Evolutionary conservation across 2,329 filamentous ascomycete species (phyloP).

Genomic region (Calonectria naviculata): DNA sequence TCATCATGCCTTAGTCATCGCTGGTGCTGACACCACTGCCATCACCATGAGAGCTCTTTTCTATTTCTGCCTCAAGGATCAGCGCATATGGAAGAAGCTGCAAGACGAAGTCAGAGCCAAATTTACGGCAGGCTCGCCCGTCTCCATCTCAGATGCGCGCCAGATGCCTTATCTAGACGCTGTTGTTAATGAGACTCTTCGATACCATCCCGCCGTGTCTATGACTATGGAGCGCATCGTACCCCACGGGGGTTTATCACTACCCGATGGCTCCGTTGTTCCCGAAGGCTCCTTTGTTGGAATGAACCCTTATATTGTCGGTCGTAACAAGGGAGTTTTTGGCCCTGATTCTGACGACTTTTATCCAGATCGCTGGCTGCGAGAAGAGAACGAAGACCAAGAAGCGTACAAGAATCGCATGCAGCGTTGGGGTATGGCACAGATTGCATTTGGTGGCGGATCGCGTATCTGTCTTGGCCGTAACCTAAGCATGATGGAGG

Average conservation of each 20-base stretch:
- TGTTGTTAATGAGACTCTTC: conserved; percentile 58
- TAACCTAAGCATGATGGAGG: conserved; percentile 53
- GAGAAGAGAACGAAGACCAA: conserved; percentile 29
- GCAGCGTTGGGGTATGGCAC: conserved; percentile 46
- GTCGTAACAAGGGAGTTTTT: conserved; percentile 50
- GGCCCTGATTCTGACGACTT: conserved; percentile 56
- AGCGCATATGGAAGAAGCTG: conserved; percentile 22
- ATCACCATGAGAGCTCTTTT: conserved; percentile 37
- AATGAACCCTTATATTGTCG: conserved; percentile 49
- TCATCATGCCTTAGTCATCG: conserved; percentile 17
- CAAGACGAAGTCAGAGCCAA: conserved; percentile 7
- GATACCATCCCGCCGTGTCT: conserved; percentile 56
- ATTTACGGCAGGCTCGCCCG: conserved; percentile 1
- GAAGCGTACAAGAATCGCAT: conserved; percentile 34
- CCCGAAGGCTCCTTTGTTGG: conserved; percentile 47
- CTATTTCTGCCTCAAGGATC: conserved; percentile 36
- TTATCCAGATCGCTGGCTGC: conserved; percentile 52
- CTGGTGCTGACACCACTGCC: conserved; percentile 38
- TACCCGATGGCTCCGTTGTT: conserved; percentile 44
- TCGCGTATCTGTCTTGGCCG: conserved; percentile 55
- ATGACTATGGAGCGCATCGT: conserved; percentile 58
- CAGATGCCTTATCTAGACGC: conserved; percentile 43
- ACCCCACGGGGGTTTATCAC: conserved; percentile 47
- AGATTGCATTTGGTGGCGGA: conserved; percentile 55
- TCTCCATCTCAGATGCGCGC: conserved; percentile 29